A percentile compares a stretch with the other conserved stretches of the same genome.
Evolutionary conservation across 192 early-diverging fungal genomes (phyloP).

Genomic region (Obelidium mucronatum): DNA sequence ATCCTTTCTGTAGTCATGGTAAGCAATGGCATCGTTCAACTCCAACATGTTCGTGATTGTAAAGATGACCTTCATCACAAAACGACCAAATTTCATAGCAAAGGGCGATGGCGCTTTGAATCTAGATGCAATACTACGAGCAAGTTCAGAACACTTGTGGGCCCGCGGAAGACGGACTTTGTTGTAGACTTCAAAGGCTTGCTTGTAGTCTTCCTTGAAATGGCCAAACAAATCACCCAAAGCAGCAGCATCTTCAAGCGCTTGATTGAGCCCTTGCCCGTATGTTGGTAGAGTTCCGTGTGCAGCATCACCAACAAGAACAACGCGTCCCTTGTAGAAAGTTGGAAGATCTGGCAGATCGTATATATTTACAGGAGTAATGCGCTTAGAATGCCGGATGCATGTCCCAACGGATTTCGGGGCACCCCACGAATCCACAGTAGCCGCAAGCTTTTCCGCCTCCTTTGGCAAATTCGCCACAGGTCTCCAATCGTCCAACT

Average conservation of each 20-base stretch:
- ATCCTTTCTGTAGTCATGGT: neutral
- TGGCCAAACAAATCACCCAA: conserved; percentile 28
- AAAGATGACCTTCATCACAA: conserved; percentile 7
- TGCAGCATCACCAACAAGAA: neutral
- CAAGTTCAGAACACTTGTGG: neutral
- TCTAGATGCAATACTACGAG: conserved; percentile 13
- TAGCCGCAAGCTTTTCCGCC: neutral
- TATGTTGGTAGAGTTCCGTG: conserved; percentile 2
- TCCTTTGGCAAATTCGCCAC: neutral
- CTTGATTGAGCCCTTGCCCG: neutral
- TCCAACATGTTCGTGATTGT: neutral
- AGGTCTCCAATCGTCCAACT: neutral
- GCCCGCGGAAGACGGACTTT: conserved; percentile 16
- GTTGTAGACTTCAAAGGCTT: conserved; percentile 28
- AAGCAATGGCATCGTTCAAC: neutral
- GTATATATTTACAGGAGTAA: conserved; percentile 1
- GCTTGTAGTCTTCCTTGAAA: neutral
- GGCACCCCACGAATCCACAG: neutral
- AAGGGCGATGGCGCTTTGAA: neutral
- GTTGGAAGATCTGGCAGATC: conserved; percentile 2
- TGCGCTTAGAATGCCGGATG: neutral
- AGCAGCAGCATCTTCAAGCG: conserved; percentile 39
- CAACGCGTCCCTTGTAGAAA: conserved; percentile 7
- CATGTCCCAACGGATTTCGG: neutral
- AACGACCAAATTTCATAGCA: neutral